Conservation (phyloP, 805 yeast species). For the Ogataea thermomethanolica region DNA sequence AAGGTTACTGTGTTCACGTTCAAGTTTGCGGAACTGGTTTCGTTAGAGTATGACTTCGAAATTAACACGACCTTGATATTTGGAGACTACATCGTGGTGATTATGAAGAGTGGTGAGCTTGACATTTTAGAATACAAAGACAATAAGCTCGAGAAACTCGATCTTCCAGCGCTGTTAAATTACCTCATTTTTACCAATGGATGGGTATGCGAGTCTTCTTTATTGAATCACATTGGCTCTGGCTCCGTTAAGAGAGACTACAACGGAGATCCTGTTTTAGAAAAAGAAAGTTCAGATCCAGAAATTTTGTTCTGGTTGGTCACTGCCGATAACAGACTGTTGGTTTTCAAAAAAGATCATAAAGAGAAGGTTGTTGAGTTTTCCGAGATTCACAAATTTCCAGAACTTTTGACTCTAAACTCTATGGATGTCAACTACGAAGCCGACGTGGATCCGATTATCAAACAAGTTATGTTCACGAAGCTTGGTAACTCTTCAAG, state of each 20-base stretch:
- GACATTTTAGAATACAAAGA: conserved; percentile 46
- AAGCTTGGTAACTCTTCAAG: conserved; percentile 56
- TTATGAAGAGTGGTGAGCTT: conserved; percentile 69
- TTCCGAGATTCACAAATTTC: conserved; percentile 45
- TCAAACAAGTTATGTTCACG: conserved; percentile 63
- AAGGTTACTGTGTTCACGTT: conserved; percentile 61
- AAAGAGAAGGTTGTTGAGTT: conserved; percentile 52
- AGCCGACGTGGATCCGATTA: conserved; percentile 65
- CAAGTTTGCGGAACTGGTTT: conserved; percentile 50
- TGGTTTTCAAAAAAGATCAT: conserved; percentile 57
- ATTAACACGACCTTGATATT: conserved; percentile 58
- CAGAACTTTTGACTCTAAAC: conserved; percentile 41
- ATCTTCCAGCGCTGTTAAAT: conserved; percentile 34
- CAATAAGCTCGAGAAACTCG: conserved; percentile 26
- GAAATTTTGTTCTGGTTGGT: conserved; percentile 57
- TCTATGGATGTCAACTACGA: conserved; percentile 47
- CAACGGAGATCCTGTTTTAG: conserved; percentile 23
- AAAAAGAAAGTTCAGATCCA: conserved; percentile 23
- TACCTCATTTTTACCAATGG: conserved; percentile 61
- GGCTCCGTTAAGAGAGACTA: conserved; percentile 25
- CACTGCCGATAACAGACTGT: conserved; percentile 72
- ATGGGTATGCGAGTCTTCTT: conserved; percentile 50
- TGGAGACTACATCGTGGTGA: conserved; percentile 61
- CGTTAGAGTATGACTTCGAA: conserved; percentile 54
- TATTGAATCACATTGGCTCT: conserved; percentile 42